Evolutionary conservation across 1,284 basidiomycete genomes (phyloP), one percentile per base, ranked within the genome.

Genomic region (Trametes hirsuta): DNA sequence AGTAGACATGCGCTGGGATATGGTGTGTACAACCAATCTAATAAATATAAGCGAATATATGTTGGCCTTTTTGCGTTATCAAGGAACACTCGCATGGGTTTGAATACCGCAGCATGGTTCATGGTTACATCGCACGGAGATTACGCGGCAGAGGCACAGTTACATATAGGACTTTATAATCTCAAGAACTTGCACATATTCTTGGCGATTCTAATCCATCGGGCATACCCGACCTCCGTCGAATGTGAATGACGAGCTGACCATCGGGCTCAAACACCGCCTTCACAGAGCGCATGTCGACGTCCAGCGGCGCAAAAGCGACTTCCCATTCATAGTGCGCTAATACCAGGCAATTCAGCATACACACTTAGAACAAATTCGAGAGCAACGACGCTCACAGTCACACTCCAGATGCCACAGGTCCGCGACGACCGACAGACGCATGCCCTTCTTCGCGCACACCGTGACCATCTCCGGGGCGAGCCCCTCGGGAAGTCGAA

Each of bases 381-480:
- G 22, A 68, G 30, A 30, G 30, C 30, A 30, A 30, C 30, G 30
- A 8, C 30, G 30, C 71, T 65, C 61, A 73, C 71, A 70, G 53
- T 73, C 67, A 37, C 62, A 41, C 56, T 72, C 71, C 12, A 58
- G 48, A 47, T 72, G 66, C 71, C 71, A 73, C 47, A 71, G 53
- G 58, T 71, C 71, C 21, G 70, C 71, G 10, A 70, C 66, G n/a
- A 73, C 66, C 2, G 66, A 64, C 24, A 73, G 58, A 53, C 66
- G 66, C 55, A 68, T 62, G 18, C 69, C 69, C 58, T 62, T 69
- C 63, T 71, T 66, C 55, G 63, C 61, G 58, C 64, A 63, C 21
- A 58, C 69, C n/a, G 68, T 77, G 68, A 63, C 72, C 75, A 68
- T 77, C 70, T 66, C 71, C 63, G 68, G 57, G 53, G 65, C 52